These are phyloP conservation scores for Gentiana straminea DNA, from an alignment of 257 asterid species.

Conservation along the genomic window DNA sequence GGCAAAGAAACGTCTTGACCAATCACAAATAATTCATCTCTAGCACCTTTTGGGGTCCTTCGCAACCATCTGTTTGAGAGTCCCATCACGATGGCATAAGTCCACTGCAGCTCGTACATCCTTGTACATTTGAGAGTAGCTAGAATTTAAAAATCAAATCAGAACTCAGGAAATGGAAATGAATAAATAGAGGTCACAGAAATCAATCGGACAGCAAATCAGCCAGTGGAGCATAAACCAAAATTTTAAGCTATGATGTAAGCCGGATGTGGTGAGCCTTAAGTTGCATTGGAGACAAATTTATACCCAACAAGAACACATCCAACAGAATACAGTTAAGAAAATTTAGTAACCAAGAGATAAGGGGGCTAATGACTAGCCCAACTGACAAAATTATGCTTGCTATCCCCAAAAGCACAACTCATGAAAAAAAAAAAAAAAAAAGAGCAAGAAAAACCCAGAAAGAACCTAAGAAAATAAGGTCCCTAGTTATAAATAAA, in stretches of 20 bases:
- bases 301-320: neutral
- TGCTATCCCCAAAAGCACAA: neutral
- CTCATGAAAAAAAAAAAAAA: neutral
- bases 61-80: conserved; percentile 93
- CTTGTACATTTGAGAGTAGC: conserved; percentile 77
- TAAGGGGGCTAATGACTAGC: neutral
- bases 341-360: neutral
- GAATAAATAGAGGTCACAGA: neutral
- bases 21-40: conserved; percentile 1
- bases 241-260: neutral
- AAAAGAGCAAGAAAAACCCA: neutral
- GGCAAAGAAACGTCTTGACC: no score
- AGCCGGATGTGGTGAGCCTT: no score
- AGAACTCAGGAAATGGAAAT: conserved; percentile 5
- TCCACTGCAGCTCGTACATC: conserved; percentile 98
- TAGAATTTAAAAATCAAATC: conserved; percentile 27
- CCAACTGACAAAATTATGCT: neutral
- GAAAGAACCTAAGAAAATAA: no score
- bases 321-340: neutral
- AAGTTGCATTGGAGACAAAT: no score
- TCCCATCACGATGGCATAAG: conserved; percentile 99
- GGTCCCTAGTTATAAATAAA: no score
- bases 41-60: conserved; percentile 76
- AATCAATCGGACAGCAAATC: neutral
- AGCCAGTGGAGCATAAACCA: no score